A percentile compares a stretch with the other conserved stretches of the same genome.
phyloP scores from a whole-genome alignment of 768 basidiomycete species.

The Pisolithus sp. region DNA sequence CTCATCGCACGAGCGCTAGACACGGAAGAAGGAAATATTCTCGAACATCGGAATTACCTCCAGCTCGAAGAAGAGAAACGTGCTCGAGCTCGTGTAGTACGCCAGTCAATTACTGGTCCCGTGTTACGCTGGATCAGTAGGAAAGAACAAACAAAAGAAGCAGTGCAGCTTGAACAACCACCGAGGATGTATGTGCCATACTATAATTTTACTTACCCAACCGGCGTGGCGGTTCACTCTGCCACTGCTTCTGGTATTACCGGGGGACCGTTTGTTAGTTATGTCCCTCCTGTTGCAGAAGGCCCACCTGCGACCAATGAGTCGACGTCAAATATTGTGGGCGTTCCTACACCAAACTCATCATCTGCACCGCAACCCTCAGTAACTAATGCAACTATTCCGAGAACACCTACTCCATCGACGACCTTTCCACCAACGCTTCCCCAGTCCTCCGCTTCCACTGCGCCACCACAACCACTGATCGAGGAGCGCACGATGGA shows the following conservation, averaged over 20 bases:
- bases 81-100: conserved; percentile 52
- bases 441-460: conserved; percentile 3
- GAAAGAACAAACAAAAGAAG: conserved; percentile 49
- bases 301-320: not conserved
- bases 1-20: conserved; percentile 78
- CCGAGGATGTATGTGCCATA: conserved; percentile 14
- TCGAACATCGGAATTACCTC: conserved; percentile 74
- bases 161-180: conserved; percentile 27
- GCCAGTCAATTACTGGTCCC: conserved; percentile 58
- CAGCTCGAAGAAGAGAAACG: conserved; percentile 78
- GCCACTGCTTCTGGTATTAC: conserved; percentile 9
- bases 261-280: not conserved
- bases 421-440: not conserved
- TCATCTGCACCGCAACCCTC: not conserved
- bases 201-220: conserved; percentile 17
- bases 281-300: not conserved
- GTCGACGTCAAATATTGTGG: not conserved
- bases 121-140: conserved; percentile 67
- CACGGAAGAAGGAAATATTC: conserved; percentile 80
- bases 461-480: conserved; percentile 7
- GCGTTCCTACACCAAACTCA: not conserved
- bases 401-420: not conserved
- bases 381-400: not conserved
- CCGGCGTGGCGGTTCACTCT: not conserved
- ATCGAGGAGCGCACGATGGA: conserved; percentile 37